Evolutionary conservation across 768 basidiomycete genomes (phyloP).

Genomic region (Pleurotus cornucopiae): DNA sequence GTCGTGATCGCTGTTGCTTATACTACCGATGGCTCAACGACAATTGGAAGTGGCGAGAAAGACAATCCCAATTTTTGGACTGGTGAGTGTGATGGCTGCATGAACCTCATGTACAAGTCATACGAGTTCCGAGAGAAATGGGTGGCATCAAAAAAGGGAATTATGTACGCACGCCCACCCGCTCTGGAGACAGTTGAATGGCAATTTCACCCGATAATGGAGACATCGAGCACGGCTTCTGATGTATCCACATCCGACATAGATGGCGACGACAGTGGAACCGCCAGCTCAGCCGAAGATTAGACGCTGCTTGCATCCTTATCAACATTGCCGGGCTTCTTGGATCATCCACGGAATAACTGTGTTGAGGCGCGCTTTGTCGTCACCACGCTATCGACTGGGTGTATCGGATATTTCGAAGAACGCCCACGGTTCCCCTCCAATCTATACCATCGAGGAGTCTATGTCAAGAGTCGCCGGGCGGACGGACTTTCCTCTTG

Average conservation of each 20-base stretch:
- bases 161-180: not conserved
- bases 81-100: conserved; percentile 5
- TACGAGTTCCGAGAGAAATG: conserved; percentile 3
- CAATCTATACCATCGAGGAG: no score
- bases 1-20: conserved; percentile 5
- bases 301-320: not conserved
- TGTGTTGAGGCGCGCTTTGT: not conserved
- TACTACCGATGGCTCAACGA: conserved; percentile 1
- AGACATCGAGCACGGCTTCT: conserved; percentile 7
- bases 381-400: not conserved
- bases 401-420: conserved; percentile 1
- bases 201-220: not conserved
- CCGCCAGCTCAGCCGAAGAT: not conserved
- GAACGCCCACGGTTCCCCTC: not conserved
- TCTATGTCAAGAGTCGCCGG: no score
- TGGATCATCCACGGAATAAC: conserved; percentile 6
- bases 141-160: conserved; percentile 3
- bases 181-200: conserved; percentile 7
- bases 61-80: conserved; percentile 6
- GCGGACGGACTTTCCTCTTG: no score
- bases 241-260: conserved; percentile 5
- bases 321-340: not conserved
- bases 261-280: conserved; percentile 3
- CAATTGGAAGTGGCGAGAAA: not conserved
- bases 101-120: conserved; percentile 6